phyloP scores from a whole-genome alignment of 208 protist genomes.

The Acanthamoeba sp. region DNA sequence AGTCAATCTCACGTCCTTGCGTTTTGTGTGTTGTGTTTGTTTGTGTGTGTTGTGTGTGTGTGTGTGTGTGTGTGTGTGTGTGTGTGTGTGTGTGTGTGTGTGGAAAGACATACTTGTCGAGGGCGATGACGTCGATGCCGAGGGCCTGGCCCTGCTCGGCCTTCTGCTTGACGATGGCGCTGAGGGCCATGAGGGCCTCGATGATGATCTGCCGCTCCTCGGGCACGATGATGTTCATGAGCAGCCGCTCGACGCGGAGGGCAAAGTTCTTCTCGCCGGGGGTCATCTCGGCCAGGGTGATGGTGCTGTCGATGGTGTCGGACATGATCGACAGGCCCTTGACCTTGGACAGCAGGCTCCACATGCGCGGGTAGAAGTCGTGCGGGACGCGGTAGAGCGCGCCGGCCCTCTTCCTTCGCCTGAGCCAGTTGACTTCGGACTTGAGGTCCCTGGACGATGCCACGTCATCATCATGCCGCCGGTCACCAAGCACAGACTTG shows the following conservation, averaged over 20 bases:
- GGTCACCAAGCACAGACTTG: too few species aligned
- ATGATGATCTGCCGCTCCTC: conserved; percentile 62
- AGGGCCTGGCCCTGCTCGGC: background rate
- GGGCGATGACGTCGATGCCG: background rate
- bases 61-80: too few species aligned
- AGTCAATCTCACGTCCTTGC: background rate
- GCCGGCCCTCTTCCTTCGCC: background rate
- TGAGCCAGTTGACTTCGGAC: conserved; percentile 36
- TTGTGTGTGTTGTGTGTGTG: too few species aligned
- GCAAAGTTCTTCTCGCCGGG: conserved; percentile 72
- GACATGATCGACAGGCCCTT: conserved; percentile 9
- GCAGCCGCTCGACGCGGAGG: conserved; percentile 51
- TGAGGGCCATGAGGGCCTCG: conserved; percentile 37
- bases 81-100: background rate
- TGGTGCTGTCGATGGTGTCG: conserved; percentile 3
- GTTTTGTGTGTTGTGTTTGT: too few species aligned
- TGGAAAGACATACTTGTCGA: background rate
- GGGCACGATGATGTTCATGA: conserved; percentile 54
- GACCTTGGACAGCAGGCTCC: background rate
- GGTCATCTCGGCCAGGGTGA: conserved; percentile 49
- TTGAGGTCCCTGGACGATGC: background rate
- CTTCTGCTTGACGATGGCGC: conserved; percentile 43
- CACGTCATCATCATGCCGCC: background rate
- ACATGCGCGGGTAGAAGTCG: conserved; percentile 40
- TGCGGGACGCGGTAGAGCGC: conserved; percentile 36